These are phyloP conservation scores for Candida dubliniensis DNA, from an alignment of 1,139 yeast genomes.

Conservation along the genomic window DNA sequence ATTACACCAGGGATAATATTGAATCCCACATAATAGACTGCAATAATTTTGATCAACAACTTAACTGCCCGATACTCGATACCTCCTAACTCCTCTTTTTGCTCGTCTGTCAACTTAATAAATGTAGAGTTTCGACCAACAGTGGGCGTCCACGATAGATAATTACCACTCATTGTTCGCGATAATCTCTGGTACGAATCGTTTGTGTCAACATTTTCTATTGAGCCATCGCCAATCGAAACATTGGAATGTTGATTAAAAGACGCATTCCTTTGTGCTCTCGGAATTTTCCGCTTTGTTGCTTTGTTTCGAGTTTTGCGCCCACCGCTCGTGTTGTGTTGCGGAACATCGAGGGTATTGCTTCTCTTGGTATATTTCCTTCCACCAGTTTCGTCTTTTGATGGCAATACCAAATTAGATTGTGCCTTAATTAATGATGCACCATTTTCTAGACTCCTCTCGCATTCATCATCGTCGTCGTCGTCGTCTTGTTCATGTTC, in stretches of 20 bases:
- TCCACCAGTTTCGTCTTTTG: constrained; percentile 36
- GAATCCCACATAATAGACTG: constrained; percentile 72
- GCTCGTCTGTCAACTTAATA: constrained; percentile 75
- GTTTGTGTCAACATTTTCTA: constrained; percentile 17
- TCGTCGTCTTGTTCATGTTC: constrained; percentile 19
- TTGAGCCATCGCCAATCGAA: constrained; percentile 9
- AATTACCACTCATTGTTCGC: constrained; percentile 52
- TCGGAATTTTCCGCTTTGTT: constrained; percentile 5
- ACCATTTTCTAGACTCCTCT: constrained; percentile 14
- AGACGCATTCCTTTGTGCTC: constrained; percentile 11
- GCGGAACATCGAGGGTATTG: constrained; percentile 47
- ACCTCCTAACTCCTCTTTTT: constrained; percentile 94
- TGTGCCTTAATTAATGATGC: constrained; percentile 27
- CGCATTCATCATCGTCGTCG: constrained; percentile 25
- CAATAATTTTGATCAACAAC: constrained; percentile 64
- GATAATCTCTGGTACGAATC: constrained; percentile 18
- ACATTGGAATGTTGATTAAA: neutral
- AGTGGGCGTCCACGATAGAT: constrained; percentile 88
- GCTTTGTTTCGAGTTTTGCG: neutral
- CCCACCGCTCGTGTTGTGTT: constrained; percentile 9
- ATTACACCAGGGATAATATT: constrained; percentile 60
- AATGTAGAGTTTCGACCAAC: constrained; percentile 96
- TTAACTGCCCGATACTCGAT: constrained; percentile 92
- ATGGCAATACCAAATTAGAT: constrained; percentile 36
- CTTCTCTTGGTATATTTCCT: constrained; percentile 41